phyloP scores from a whole-genome alignment of 2,329 filamentous ascomycete species.

The Alternaria alternata region DNA sequence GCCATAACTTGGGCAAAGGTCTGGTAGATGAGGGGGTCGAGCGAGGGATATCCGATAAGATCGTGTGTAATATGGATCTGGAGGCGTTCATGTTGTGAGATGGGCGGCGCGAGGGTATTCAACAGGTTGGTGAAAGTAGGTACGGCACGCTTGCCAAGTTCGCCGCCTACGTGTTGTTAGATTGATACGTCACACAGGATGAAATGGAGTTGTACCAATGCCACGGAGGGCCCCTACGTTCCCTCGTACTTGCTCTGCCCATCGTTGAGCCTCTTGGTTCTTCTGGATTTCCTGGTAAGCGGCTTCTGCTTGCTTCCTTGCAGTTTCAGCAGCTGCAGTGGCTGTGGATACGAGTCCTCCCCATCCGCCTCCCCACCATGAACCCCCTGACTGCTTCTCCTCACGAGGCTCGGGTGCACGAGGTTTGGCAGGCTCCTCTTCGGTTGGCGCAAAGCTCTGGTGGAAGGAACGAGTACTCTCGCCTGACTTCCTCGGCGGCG shows the following conservation, averaged over 20 bases:
- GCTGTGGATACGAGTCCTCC: constrained; percentile 85
- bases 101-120: constrained; percentile 93
- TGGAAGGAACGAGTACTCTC: constrained; percentile 78
- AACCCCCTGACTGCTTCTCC: constrained; percentile 51
- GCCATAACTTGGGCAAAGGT: constrained; percentile 97
- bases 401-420: constrained; percentile 62
- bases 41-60: constrained; percentile 89
- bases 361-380: constrained; percentile 74
- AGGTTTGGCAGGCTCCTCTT: constrained; percentile 52
- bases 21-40: constrained; percentile 89
- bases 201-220: constrained; percentile 65
- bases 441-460: constrained; percentile 73
- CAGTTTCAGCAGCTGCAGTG: constrained; percentile 78
- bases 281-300: constrained; percentile 94
- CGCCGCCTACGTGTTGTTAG: constrained; percentile 70
- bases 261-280: constrained; percentile 95
- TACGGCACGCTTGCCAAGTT: constrained; percentile 73
- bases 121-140: constrained; percentile 95
- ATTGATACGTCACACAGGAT: background rate
- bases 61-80: constrained; percentile 98
- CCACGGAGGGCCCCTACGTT: constrained; percentile 82
- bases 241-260: constrained; percentile 91
- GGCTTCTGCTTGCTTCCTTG: constrained; percentile 89
- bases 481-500: constrained; percentile 71
- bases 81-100: constrained; percentile 94